A percentile compares a stretch with the other conserved stretches of the same genome.
phyloP scores from a whole-genome alignment of 2,329 filamentous ascomycete genomes.

The Rhinocladiella similis region DNA sequence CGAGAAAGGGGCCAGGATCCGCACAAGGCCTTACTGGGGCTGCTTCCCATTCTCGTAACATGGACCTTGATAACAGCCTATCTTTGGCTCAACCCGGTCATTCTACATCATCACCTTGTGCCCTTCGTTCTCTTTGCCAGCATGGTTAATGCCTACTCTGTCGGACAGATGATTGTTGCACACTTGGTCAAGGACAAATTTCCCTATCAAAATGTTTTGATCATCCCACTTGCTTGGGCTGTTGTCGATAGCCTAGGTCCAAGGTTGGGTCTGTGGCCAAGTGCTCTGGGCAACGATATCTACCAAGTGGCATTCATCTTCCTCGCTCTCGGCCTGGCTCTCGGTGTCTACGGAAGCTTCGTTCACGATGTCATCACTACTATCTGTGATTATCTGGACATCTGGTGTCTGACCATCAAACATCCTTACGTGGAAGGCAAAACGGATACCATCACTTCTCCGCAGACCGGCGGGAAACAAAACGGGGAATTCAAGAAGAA shows the following conservation, averaged over 20 bases:
- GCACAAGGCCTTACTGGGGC: constrained; percentile 69
- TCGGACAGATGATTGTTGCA: constrained; percentile 92
- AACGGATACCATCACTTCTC: constrained; percentile 77
- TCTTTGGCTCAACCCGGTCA: constrained; percentile 79
- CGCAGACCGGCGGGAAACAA: constrained; percentile 45
- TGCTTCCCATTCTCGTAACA: constrained; percentile 75
- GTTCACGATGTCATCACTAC: constrained; percentile 94
- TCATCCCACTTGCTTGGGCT: constrained; percentile 73
- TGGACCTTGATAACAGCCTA: constrained; percentile 79
- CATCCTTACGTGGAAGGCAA: constrained; percentile 58
- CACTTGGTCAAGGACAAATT: constrained; percentile 86
- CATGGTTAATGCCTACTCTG: constrained; percentile 89
- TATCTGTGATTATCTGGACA: constrained; percentile 97
- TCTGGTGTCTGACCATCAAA: constrained; percentile 98
- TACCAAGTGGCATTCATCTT: constrained; percentile 94
- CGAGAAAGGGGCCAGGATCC: constrained; percentile 69
- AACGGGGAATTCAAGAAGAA: constrained; percentile 24
- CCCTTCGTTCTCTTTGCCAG: constrained; percentile 89
- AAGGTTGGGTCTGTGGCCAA: constrained; percentile 69
- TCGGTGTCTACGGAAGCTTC: constrained; percentile 96
- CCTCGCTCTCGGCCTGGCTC: constrained; percentile 75
- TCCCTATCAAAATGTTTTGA: constrained; percentile 85
- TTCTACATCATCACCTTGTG: constrained; percentile 79
- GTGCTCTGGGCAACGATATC: constrained; percentile 69
- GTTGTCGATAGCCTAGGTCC: constrained; percentile 81